Conservation (phyloP, 495 filamentous ascomycete species). For the Sphaerosporella brunnea region DNA sequence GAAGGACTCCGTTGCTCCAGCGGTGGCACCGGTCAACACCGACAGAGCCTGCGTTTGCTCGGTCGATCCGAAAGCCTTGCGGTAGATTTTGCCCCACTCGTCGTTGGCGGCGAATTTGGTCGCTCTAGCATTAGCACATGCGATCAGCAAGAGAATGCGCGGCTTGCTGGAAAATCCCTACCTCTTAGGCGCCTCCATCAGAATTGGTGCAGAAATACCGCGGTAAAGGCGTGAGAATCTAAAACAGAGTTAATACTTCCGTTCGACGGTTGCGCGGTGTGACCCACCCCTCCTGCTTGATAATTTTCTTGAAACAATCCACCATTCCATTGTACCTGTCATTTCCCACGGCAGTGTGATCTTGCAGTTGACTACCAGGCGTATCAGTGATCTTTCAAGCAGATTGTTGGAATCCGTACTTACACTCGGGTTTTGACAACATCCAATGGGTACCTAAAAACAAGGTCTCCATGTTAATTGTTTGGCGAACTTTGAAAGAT, state of each 20-base stretch:
- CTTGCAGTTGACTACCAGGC: conserved; percentile 19
- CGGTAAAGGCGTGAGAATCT: conserved; percentile 83
- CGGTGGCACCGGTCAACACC: conserved; percentile 78
- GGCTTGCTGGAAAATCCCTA: conserved; percentile 12
- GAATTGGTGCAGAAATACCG: conserved; percentile 84
- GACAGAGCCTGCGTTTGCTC: conserved; percentile 86
- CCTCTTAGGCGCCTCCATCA: conserved; percentile 97
- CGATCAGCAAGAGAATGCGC: conserved; percentile 1
- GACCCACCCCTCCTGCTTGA: conserved; percentile 75
- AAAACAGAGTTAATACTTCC: conserved; percentile 3
- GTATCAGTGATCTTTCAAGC: no score
- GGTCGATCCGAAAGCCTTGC: conserved; percentile 55
- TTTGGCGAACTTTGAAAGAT: no score
- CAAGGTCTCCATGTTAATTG: conserved; percentile 12
- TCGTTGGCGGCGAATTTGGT: conserved; percentile 99
- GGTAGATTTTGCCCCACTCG: conserved; percentile 87
- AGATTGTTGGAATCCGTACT: conserved; percentile 24
- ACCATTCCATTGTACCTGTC: conserved; percentile 88
- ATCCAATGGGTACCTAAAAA: conserved; percentile 81
- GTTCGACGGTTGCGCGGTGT: background rate
- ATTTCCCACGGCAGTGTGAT: conserved; percentile 20
- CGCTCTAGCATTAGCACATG: conserved; percentile 35
- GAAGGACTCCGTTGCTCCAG: conserved; percentile 88
- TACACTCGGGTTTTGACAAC: conserved; percentile 97
- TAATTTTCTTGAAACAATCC: conserved; percentile 92